Evolutionary conservation across 2,329 filamentous ascomycete genomes (phyloP).

Genomic region (Neofusicoccum kwambonambiense): DNA sequence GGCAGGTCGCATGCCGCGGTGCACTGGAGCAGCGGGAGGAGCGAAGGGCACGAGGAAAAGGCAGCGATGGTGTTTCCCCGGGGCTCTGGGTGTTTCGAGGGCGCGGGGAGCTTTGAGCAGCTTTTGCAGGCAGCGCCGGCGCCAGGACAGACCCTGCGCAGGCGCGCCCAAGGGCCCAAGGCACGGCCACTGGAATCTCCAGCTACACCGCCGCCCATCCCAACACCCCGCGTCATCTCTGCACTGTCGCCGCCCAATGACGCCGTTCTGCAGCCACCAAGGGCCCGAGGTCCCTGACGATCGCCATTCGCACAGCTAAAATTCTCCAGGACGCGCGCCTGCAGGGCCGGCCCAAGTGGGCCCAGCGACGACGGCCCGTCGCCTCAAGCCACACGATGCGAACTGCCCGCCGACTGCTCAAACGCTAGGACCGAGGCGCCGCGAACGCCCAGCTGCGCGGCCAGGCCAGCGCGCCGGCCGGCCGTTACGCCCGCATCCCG

Average conservation of each 20-base stretch:
- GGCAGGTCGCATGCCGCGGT: neutral
- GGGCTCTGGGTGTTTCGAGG: conserved; percentile 3
- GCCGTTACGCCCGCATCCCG: neutral
- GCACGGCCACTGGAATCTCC: neutral
- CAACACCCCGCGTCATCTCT: conserved; percentile 4
- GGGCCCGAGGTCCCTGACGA: conserved; percentile 11
- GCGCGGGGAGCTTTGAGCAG: neutral
- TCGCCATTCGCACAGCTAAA: neutral
- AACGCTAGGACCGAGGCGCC: neutral
- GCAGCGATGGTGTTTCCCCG: neutral
- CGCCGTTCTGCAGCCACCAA: neutral
- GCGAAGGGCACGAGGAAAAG: neutral
- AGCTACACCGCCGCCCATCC: neutral
- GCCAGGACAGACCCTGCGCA: neutral
- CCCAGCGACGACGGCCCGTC: neutral
- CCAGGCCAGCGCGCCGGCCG: neutral
- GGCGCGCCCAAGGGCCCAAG: too few species aligned
- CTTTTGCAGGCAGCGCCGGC: neutral
- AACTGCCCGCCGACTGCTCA: neutral
- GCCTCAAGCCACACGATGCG: neutral
- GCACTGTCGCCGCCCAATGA: conserved; percentile 7
- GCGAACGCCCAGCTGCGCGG: neutral
- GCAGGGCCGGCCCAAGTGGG: too few species aligned
- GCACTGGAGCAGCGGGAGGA: neutral
- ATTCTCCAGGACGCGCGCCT: neutral